These are phyloP conservation scores for Aethionema arabicum DNA, from an alignment of 345 rosid species.

Conservation along the genomic window DNA sequence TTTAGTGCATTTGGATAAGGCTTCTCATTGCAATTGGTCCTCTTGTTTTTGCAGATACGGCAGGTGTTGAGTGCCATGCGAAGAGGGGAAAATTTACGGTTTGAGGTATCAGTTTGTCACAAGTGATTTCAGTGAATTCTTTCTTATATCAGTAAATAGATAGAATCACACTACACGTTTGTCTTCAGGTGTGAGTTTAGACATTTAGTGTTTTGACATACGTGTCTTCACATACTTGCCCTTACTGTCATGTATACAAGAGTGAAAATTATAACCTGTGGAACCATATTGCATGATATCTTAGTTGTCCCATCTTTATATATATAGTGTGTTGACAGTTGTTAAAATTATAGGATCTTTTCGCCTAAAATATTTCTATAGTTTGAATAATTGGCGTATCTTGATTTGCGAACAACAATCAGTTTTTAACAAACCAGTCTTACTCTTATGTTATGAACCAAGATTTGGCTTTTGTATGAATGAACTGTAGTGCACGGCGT, in stretches of 20 bases:
- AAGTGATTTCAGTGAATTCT: constrained; percentile 2
- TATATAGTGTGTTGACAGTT: constrained; percentile 10
- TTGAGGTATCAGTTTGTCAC: constrained; percentile 59
- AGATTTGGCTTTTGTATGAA: constrained; percentile 15
- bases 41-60: constrained; percentile 58
- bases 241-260: no score
- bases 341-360: not conserved
- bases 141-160: constrained; percentile 1
- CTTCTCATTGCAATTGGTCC: constrained; percentile 20
- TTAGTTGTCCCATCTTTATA: not conserved
- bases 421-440: no score
- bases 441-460: not conserved
- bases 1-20: not conserved
- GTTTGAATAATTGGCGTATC: no score
- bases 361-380: no score
- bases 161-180: constrained; percentile 11
- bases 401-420: no score
- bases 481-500: constrained; percentile 3
- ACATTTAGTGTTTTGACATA: constrained; percentile 4
- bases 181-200: constrained; percentile 22
- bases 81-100: constrained; percentile 73
- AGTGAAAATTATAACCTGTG: no score
- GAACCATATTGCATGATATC: not conserved
- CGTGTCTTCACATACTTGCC: not conserved
- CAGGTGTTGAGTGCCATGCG: constrained; percentile 89